phyloP scores from a whole-genome alignment of 163 green algal species.

The Chlamydomonas reinhardtii region DNA sequence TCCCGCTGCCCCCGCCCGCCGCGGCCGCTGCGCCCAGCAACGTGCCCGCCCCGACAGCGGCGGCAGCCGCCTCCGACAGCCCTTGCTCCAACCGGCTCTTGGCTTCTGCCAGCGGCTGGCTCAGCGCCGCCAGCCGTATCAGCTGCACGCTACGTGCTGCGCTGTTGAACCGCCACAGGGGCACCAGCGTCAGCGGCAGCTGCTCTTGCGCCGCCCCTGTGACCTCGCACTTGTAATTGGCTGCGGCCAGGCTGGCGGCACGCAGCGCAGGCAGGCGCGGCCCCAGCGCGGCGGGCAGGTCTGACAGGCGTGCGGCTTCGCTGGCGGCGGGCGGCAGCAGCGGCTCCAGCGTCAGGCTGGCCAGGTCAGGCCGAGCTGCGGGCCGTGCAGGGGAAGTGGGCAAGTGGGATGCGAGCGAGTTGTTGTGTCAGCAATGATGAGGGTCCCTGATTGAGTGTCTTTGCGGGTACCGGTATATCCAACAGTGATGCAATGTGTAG shows the following conservation, averaged over 20 bases:
- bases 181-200: not conserved
- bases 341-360: not conserved
- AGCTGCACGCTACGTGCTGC: not conserved
- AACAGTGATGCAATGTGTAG: too few relatives aligned
- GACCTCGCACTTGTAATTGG: constrained; percentile 9
- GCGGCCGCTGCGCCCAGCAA: too few relatives aligned
- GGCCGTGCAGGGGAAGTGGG: not conserved
- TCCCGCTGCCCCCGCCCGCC: too few relatives aligned
- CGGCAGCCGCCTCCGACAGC: not conserved
- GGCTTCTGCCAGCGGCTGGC: not conserved
- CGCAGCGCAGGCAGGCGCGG: not conserved
- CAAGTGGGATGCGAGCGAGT: not conserved
- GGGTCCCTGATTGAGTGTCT: too few relatives aligned
- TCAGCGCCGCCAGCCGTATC: not conserved
- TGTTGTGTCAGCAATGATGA: too few relatives aligned
- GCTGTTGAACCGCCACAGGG: not conserved
- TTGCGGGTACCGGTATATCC: too few relatives aligned
- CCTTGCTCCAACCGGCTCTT: not conserved
- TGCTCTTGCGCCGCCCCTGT: not conserved
- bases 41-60: not conserved
- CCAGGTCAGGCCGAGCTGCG: constrained; percentile 5
- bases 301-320: not conserved
- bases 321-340: not conserved
- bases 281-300: not conserved
- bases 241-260: not conserved